These are phyloP conservation scores for Paracoccidioides brasiliensis DNA, from an alignment of 2,329 filamentous ascomycete genomes.

Conservation along the genomic window DNA sequence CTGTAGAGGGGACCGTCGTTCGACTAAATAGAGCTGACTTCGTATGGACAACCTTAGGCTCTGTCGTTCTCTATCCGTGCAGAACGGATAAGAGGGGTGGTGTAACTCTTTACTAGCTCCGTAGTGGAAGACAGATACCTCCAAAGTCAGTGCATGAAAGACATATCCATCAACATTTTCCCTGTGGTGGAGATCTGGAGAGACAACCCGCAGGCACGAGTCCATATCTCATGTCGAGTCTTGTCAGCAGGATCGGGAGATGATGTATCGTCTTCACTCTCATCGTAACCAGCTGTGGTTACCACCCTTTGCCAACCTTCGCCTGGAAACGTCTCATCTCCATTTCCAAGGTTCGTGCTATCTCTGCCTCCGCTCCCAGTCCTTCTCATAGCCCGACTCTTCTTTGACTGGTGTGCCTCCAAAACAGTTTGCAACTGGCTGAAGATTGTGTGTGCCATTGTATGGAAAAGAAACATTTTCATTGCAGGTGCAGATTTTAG, in stretches of 20 bases:
- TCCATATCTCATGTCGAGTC: not conserved
- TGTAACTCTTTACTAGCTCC: not conserved
- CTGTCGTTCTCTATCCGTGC: too few relatives aligned
- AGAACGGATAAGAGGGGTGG: too few relatives aligned
- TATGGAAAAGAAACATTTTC: conserved; percentile 1
- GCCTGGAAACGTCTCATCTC: not conserved
- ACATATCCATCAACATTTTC: not conserved
- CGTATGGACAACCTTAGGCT: too few relatives aligned
- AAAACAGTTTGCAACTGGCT: not conserved
- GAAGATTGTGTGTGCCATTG: not conserved
- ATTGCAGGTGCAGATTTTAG: not conserved
- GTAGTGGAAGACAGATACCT: not conserved
- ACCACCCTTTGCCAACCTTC: not conserved
- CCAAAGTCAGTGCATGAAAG: not conserved
- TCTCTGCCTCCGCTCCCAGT: not conserved
- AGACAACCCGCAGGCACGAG: not conserved
- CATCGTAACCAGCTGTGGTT: not conserved
- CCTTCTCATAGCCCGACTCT: not conserved
- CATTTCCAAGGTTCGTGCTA: not conserved
- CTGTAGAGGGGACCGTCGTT: too few relatives aligned
- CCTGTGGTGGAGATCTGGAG: not conserved
- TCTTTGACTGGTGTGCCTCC: not conserved
- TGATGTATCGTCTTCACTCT: not conserved
- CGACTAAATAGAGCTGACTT: too few relatives aligned
- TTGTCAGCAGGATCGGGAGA: not conserved